Evolutionary conservation across 305 asterid genomes (phyloP).

Genomic region (Salvia sclarea): DNA sequence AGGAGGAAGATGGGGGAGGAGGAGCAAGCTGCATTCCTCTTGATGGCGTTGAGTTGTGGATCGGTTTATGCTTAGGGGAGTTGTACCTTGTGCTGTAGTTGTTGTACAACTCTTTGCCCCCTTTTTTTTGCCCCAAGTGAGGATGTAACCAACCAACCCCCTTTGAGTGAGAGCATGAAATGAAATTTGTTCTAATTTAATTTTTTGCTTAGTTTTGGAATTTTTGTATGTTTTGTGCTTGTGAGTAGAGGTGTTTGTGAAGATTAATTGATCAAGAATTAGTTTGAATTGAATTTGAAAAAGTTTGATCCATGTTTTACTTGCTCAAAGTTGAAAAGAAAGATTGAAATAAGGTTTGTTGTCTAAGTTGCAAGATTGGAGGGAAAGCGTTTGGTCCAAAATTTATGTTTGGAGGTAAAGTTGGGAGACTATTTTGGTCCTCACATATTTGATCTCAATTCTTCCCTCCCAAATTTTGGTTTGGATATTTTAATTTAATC

Average conservation of each 20-base stretch:
- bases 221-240: neutral
- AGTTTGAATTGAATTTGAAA: too few relatives aligned
- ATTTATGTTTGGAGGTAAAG: neutral
- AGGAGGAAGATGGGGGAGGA: constrained; percentile 77
- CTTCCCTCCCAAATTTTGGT: constrained; percentile 38
- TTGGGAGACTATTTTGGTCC: constrained; percentile 32
- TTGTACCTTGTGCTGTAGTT: constrained; percentile 34
- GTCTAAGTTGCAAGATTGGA: constrained; percentile 23
- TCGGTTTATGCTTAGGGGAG: constrained; percentile 70
- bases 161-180: constrained; percentile 37
- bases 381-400: constrained; percentile 41
- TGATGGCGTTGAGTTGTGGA: constrained; percentile 90
- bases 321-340: neutral
- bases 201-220: neutral
- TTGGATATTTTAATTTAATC: neutral
- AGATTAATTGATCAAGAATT: neutral
- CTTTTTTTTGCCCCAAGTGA: neutral
- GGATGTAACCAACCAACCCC: constrained; percentile 29
- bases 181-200: constrained; percentile 26
- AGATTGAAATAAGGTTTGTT: neutral
- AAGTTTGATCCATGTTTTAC: neutral
- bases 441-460: constrained; percentile 39
- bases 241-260: neutral
- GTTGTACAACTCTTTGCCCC: constrained; percentile 35
- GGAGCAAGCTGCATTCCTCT: constrained; percentile 80